Evolutionary conservation across 2,329 filamentous ascomycete species (phyloP).

Genomic region (Aspergillus transmontanensis): DNA sequence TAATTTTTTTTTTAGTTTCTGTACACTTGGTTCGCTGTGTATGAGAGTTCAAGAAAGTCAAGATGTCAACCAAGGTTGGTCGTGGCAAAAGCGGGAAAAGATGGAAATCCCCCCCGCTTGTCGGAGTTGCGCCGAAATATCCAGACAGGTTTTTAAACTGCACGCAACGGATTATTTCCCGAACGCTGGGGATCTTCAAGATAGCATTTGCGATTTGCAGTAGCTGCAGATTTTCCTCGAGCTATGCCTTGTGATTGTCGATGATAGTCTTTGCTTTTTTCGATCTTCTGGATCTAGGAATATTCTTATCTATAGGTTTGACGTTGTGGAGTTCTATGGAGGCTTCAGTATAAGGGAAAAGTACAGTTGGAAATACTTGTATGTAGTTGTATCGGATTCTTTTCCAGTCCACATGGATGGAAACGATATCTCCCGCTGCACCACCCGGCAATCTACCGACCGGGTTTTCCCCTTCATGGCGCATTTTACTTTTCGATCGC

Average conservation of each 20-base stretch:
- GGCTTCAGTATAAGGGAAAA: background rate
- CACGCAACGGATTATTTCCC: slow-evolving; percentile 3
- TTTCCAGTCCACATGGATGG: slow-evolving; percentile 1
- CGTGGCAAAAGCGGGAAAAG: background rate
- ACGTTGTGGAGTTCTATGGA: background rate
- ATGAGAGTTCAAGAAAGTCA: background rate
- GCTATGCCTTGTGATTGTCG: background rate
- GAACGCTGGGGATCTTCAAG: slow-evolving; percentile 2
- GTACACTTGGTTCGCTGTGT: background rate
- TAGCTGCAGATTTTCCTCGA: background rate
- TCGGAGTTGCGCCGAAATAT: background rate
- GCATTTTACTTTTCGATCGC: background rate
- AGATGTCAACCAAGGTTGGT: background rate
- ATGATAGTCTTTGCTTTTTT: background rate
- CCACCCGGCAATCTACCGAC: background rate
- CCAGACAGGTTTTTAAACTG: background rate
- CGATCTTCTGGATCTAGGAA: background rate
- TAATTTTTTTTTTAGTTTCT: background rate
- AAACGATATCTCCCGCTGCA: background rate
- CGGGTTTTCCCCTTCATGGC: background rate
- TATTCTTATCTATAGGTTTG: background rate
- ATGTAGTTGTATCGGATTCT: background rate
- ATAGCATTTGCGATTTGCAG: slow-evolving; percentile 5
- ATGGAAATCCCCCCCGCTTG: background rate
- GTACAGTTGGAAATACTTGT: background rate